Evolutionary conservation across 2,329 filamentous ascomycete genomes (phyloP), one percentile per base, ranked within the genome.

Genomic region (Colletotrichum coccodes): DNA sequence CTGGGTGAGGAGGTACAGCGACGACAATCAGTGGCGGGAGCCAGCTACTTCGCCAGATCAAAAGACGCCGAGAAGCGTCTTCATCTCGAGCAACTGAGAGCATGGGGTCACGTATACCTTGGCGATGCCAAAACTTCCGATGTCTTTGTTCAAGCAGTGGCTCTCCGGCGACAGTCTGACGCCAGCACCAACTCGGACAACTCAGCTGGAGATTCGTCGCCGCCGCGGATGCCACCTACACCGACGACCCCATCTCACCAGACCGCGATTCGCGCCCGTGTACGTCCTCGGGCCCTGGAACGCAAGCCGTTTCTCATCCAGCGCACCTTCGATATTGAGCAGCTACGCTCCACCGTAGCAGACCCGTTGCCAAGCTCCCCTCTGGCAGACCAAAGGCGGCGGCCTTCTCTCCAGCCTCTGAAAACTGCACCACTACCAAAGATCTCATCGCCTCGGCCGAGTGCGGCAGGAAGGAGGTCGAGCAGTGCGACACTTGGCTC

Each of bases 281-380:
- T 88, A 9, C 72, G 80, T 6, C 84, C 86, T 18, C 77, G 76
- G 40, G 73, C 75, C 21, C 75, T 78, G 5, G 80, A 82, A 2
- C 78, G 81, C 21, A 80, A 81, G 54, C 79, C 86, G 1, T 83
- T 88, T 70, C 72, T 84, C 0, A 78, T 90, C 21, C 80, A 83
- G 71, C 81, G 86, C 34, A 82, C 80, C 21, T 86, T 90, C 68
- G 80, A 88, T 68, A 76, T 88, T 16, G 78, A 83, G 30, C 78
- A 83, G 68, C 75, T 89, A 11, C 79, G 83, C 52, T 78, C 81
- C 9, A 85, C 83, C 1, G 77, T 87, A n/a, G 81, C 82, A 2
- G 77, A 81, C 3, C 76, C 77, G 9, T 67, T 73, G 8, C 71
- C 72, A 30, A 69, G 36, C 38, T 52, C 64, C 14, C n/a, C 50